These are phyloP conservation scores for Flaveria bidentis DNA, from an alignment of 129 eudicot species.

Conservation along the genomic window DNA sequence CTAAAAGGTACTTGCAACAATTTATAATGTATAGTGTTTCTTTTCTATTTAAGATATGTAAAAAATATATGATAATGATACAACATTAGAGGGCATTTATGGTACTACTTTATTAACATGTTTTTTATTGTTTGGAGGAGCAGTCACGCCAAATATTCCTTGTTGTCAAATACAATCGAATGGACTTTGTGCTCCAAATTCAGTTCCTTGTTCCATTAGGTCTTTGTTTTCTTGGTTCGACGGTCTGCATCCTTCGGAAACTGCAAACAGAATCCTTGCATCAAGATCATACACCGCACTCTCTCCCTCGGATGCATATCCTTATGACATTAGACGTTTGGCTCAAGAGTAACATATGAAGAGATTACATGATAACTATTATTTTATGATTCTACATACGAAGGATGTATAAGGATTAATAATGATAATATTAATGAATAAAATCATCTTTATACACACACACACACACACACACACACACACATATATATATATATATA, in stretches of 20 bases:
- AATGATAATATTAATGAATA: not conserved
- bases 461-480: too few relatives aligned
- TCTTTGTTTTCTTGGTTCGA: constrained; percentile 21
- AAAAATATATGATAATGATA: not conserved
- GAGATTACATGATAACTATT: not conserved
- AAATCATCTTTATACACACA: not conserved
- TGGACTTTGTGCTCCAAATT: constrained; percentile 28
- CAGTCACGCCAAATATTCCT: constrained; percentile 3
- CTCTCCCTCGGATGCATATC: constrained; percentile 26
- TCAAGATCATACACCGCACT: constrained; percentile 31
- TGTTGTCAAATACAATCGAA: constrained; percentile 29
- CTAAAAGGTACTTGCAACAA: not conserved
- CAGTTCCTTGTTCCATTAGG: constrained; percentile 10
- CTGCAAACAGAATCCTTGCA: constrained; percentile 22
- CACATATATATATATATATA: too few relatives aligned
- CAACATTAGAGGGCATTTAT: not conserved
- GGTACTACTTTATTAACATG: not conserved
- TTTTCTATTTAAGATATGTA: too few relatives aligned
- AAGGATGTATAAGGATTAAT: not conserved
- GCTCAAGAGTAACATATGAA: constrained; percentile 5
- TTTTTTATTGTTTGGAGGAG: not conserved
- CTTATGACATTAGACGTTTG: constrained; percentile 27
- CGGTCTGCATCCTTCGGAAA: constrained; percentile 38
- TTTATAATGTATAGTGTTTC: not conserved
- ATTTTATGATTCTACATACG: not conserved